Percentiles rank a stretch among this genome's conserved stretches.
These are phyloP conservation scores for Boletus sensibilis DNA, from an alignment of 768 basidiomycete genomes.

Conservation along the genomic window DNA sequence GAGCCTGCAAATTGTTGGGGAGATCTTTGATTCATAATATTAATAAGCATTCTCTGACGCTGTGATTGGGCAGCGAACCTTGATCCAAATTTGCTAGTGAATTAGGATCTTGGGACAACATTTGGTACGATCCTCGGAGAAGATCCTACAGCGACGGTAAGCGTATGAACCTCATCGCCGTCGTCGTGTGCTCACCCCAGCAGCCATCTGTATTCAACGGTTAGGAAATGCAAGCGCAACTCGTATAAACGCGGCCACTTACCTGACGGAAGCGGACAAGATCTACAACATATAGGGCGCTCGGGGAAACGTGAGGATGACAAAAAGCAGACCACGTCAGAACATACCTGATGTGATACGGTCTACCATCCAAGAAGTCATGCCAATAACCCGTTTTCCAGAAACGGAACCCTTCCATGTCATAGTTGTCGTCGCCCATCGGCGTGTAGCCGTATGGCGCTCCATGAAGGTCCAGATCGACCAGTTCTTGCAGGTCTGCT, in stretches of 20 bases:
- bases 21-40: constrained; percentile 60
- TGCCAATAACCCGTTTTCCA: constrained; percentile 99
- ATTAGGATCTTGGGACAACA: constrained; percentile 89
- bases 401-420: constrained; percentile 98
- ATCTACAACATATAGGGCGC: constrained; percentile 95
- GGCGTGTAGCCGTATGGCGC: constrained; percentile 96
- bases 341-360: constrained; percentile 92
- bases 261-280: constrained; percentile 93
- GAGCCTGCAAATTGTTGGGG: constrained; percentile 90
- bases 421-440: constrained; percentile 92
- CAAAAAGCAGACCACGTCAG: background rate
- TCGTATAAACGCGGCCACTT: background rate
- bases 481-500: constrained; percentile 90
- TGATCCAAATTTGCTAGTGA: constrained; percentile 95
- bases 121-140: constrained; percentile 88
- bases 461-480: constrained; percentile 89
- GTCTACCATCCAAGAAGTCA: constrained; percentile 76
- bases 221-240: background rate
- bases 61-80: constrained; percentile 42
- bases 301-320: constrained; percentile 32
- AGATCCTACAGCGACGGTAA: constrained; percentile 56
- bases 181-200: constrained; percentile 44
- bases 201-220: constrained; percentile 43
- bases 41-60: background rate
- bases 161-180: background rate